Percentiles rank a stretch among this genome's conserved stretches.
These are phyloP conservation scores for Neurospora cerealis DNA, from an alignment of 495 filamentous ascomycete genomes.

Conservation along the genomic window DNA sequence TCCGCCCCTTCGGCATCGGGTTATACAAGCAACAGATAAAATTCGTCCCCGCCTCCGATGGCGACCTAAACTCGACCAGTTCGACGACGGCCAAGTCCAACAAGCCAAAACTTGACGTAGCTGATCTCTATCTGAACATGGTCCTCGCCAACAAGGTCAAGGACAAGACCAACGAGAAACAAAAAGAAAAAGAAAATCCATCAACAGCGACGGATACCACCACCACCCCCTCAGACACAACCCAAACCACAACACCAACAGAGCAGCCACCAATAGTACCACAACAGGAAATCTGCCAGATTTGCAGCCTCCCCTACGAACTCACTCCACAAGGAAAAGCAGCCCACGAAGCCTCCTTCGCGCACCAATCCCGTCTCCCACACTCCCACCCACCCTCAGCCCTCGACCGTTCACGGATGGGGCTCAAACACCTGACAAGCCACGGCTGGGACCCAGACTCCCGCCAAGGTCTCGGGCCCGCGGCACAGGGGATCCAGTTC, in stretches of 20 bases:
- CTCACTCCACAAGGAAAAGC: constrained; percentile 10
- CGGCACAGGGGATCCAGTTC: constrained; percentile 61
- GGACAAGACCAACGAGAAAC: neutral
- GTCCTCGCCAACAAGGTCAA: constrained; percentile 42
- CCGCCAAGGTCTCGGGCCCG: constrained; percentile 58
- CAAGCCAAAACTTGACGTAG: constrained; percentile 31
- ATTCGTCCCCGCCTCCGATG: constrained; percentile 62
- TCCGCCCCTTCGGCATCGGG: constrained; percentile 70
- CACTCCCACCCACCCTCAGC: constrained; percentile 82
- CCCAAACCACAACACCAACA: neutral
- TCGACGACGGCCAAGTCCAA: constrained; percentile 7
- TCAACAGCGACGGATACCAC: neutral
- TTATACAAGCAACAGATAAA: constrained; percentile 66
- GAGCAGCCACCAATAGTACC: neutral
- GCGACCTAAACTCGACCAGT: constrained; percentile 33
- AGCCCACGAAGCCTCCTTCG: constrained; percentile 61
- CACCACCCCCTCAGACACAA: neutral
- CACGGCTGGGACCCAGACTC: constrained; percentile 87
- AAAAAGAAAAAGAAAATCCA: neutral
- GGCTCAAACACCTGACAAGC: constrained; percentile 61
- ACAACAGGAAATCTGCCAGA: constrained; percentile 16
- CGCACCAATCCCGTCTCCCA: constrained; percentile 69
- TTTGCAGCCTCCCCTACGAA: constrained; percentile 27
- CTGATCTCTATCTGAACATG: constrained; percentile 61
- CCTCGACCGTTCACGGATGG: constrained; percentile 67